Evolutionary conservation across 257 asterid genomes (phyloP).

Genomic region (Hygrophila difformis): DNA sequence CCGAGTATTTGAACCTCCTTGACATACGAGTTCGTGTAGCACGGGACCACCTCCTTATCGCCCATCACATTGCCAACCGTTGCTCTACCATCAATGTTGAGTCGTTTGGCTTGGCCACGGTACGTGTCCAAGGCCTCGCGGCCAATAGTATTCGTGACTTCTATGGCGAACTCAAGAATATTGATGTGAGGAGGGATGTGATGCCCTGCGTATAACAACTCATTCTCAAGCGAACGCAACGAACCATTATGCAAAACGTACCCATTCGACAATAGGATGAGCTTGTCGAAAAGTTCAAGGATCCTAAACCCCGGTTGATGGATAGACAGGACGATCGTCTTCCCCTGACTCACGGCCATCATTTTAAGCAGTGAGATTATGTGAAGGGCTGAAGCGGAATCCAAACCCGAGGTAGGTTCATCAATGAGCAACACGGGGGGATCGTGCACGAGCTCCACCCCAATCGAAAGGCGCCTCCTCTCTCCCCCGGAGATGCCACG

Average conservation of each 20-base stretch:
- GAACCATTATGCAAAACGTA: slow-evolving; percentile 55
- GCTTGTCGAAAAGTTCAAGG: slow-evolving; percentile 57
- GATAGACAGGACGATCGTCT: slow-evolving; percentile 64
- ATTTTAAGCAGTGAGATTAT: slow-evolving; percentile 38
- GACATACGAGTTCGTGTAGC: slow-evolving; percentile 34
- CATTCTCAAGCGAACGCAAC: slow-evolving; percentile 33
- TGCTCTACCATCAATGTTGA: neutral
- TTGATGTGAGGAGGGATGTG: slow-evolving; percentile 55
- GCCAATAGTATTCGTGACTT: slow-evolving; percentile 22
- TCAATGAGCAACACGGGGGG: slow-evolving; percentile 63
- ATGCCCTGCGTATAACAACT: slow-evolving; percentile 32
- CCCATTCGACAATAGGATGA: slow-evolving; percentile 59
- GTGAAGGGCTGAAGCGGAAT: slow-evolving; percentile 76
- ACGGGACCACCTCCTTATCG: slow-evolving; percentile 4
- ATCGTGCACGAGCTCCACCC: slow-evolving; percentile 71
- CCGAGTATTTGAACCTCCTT: slow-evolving; percentile 47
- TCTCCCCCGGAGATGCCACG: slow-evolving; percentile 80
- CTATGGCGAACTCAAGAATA: slow-evolving; percentile 74
- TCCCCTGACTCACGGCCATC: slow-evolving; percentile 38
- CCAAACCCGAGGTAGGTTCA: slow-evolving; percentile 86
- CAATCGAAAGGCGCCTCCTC: slow-evolving; percentile 75
- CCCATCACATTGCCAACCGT: slow-evolving; percentile 2
- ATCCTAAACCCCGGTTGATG: slow-evolving; percentile 87
- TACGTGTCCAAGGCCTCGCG: slow-evolving; percentile 21
- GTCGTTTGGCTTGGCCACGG: slow-evolving; percentile 5